phyloP scores from a whole-genome alignment of 2,329 filamentous ascomycete genomes.

The Pseudogymnoascus sp. region DNA sequence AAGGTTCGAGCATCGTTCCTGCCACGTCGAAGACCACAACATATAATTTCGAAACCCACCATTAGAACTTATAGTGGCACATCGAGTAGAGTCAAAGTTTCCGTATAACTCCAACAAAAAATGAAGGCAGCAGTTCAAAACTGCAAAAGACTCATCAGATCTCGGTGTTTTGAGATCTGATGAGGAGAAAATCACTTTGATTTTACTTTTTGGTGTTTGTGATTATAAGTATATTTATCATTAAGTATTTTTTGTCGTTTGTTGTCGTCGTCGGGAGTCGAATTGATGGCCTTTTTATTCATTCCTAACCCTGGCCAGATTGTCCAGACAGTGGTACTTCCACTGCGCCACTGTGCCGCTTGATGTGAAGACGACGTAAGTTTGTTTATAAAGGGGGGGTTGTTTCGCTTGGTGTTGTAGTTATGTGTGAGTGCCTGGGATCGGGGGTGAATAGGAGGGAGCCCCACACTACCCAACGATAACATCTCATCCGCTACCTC shows the following conservation, averaged over 20 bases:
- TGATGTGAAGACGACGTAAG: neutral
- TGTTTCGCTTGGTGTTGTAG: neutral
- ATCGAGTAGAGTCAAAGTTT: too few species aligned
- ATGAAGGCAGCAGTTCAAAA: neutral
- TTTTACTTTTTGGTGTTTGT: slow-evolving; percentile 4
- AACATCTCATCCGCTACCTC: neutral
- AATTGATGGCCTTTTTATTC: neutral
- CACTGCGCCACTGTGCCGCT: slow-evolving; percentile 3
- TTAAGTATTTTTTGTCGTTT: too few species aligned
- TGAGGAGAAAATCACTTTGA: neutral
- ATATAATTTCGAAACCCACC: neutral
- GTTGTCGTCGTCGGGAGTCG: neutral
- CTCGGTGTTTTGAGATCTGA: neutral
- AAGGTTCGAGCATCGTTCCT: neutral
- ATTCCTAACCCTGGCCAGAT: neutral
- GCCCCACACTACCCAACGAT: neutral
- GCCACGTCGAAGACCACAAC: neutral
- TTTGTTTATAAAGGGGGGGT: neutral
- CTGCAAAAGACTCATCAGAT: neutral
- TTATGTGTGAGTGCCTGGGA: neutral
- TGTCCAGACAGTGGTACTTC: slow-evolving; percentile 1
- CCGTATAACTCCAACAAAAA: neutral
- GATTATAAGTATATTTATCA: too few species aligned
- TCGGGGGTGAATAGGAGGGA: neutral
- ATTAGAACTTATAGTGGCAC: too few species aligned